phyloP scores from a whole-genome alignment of 2,329 filamentous ascomycete species.

The Metarhizium brunneum region DNA sequence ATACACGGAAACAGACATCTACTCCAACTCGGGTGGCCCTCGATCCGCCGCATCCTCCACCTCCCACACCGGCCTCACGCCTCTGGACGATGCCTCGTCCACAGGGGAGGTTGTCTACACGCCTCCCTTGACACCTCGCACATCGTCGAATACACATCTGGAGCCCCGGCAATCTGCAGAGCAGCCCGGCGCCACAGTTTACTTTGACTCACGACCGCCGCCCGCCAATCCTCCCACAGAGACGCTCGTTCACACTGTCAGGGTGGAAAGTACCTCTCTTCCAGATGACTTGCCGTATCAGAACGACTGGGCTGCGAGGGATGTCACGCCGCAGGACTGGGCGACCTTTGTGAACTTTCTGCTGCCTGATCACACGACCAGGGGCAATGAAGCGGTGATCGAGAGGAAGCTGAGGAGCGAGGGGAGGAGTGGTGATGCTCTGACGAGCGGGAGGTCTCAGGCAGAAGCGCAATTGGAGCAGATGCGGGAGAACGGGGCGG shows the following conservation, averaged over 20 bases:
- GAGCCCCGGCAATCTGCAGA: not conserved
- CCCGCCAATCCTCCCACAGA: constrained; percentile 5
- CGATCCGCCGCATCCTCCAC: constrained; percentile 11
- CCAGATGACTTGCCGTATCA: constrained; percentile 37
- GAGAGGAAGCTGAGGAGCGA: constrained; percentile 40
- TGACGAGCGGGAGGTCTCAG: constrained; percentile 15
- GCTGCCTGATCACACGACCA: constrained; percentile 36
- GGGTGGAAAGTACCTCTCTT: constrained; percentile 23
- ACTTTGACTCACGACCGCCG: constrained; percentile 37
- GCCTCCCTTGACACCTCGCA: constrained; percentile 38
- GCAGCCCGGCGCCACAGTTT: constrained; percentile 18
- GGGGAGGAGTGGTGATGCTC: constrained; percentile 16
- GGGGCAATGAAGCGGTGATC: constrained; percentile 35
- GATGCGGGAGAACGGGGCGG: constrained; percentile 16
- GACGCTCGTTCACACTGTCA: constrained; percentile 24
- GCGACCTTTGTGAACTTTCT: constrained; percentile 49
- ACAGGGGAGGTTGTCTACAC: constrained; percentile 37
- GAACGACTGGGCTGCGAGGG: constrained; percentile 26
- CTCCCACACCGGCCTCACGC: constrained; percentile 16
- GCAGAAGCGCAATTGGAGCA: constrained; percentile 33
- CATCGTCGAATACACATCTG: constrained; percentile 11
- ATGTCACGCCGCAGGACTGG: constrained; percentile 46
- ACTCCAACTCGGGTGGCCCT: constrained; percentile 30
- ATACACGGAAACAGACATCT: constrained; percentile 49
- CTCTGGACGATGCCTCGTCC: constrained; percentile 26